These are phyloP conservation scores for Hirschfeldia incana DNA, from an alignment of 345 rosid genomes.

Conservation along the genomic window DNA sequence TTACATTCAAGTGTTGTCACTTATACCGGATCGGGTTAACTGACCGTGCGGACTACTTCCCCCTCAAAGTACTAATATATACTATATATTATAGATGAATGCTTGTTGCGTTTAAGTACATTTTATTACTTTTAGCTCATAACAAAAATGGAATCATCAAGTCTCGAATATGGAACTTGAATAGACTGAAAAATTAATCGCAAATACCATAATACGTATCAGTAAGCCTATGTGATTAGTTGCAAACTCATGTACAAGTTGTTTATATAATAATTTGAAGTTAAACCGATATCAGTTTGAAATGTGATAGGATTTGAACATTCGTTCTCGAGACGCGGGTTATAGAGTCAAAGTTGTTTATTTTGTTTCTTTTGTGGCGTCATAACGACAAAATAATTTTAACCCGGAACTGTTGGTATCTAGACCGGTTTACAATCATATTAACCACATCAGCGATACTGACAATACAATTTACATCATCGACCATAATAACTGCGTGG, in stretches of 20 bases:
- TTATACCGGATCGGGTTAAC: slow-evolving; percentile 10
- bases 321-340: slow-evolving; percentile 14
- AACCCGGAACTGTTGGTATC: not conserved
- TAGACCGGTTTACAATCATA: not conserved
- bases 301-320: not conserved
- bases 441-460: not conserved
- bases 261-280: not conserved
- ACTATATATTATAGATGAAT: not conserved
- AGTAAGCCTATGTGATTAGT: not conserved
- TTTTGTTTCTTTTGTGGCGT: not conserved
- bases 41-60: slow-evolving; percentile 34
- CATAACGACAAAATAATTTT: not conserved
- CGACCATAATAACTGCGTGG: slow-evolving; percentile 10
- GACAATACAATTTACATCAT: not conserved
- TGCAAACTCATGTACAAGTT: not conserved
- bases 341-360: not conserved
- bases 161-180: not conserved
- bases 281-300: not conserved
- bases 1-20: not conserved
- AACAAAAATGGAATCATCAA: not conserved
- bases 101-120: not conserved
- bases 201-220: not conserved
- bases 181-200: not conserved
- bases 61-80: not conserved
- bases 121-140: not conserved